Evolutionary conservation across 2,329 filamentous ascomycete species (phyloP), one percentile per base, ranked within the genome.

Genomic region (Cercospora sojina): DNA sequence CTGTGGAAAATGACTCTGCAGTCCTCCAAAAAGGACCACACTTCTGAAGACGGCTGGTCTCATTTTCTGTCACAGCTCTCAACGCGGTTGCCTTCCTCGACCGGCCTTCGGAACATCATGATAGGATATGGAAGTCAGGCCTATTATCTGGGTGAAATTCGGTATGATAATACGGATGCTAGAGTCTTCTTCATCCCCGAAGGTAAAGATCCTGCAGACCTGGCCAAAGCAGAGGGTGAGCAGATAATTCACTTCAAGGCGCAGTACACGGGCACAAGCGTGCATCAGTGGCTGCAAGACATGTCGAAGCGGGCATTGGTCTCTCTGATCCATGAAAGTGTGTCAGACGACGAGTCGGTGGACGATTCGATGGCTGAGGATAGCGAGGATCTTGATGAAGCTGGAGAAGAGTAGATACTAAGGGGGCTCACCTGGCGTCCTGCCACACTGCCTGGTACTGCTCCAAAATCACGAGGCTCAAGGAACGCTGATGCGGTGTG

Each of bases 1-100:
- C 25, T 74, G 9, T 74, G 72, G 70, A 70, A 71, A 20, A 59
- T 73, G 27, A 49, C 23, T 29, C 23, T 60, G 47, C 18, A 57
- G 27, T 9, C 18, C 29, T 5, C 1, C 7, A 32, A 29, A 56
- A 51, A 32, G 12, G 18, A 43, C 29, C 53, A 55, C 27, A 35
- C 13, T 16, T 31, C 53, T 6, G 41, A 27, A 20, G 63, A 67
- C 56, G 49, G 49, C n/a, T 69, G 65, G 62, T 23, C 49, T 16
- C 23, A 65, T 13, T 60, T 69, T 23, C 43, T 69, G 10, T n/a
- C 27, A 20, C 35, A 63, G 53, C 57, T 69, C 16, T 58, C 67
- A 7, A 60, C 53, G 9, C 16, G 13, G 0, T 51, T 69, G 35
- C 35, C 43, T 8, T 6, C 59, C 29, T 58, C 67, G n/a, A 49